Evolutionary conservation across 305 asterid genomes (phyloP).

Genomic region (Solanum chacoense): DNA sequence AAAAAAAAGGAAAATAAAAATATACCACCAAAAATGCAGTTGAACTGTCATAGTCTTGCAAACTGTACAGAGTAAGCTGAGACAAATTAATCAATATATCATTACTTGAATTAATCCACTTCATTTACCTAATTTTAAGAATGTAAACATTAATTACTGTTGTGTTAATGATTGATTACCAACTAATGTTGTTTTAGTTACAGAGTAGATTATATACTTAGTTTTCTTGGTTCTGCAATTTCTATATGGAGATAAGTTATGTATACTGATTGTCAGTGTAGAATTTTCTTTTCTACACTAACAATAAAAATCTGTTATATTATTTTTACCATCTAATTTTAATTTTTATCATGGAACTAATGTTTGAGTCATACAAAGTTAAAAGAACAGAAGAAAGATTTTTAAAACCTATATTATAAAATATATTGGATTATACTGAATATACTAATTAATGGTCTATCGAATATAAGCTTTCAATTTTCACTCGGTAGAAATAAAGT

Average conservation of each 20-base stretch:
- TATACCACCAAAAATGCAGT: background rate
- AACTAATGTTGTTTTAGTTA: background rate
- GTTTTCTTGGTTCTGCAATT: background rate
- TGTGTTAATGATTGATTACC: background rate
- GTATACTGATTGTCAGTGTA: background rate
- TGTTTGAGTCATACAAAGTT: background rate
- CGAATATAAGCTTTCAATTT: background rate
- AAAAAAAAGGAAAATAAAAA: background rate
- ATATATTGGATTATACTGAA: background rate
- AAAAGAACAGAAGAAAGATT: background rate
- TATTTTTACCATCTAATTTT: background rate
- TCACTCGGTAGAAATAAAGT: background rate
- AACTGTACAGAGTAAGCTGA: background rate
- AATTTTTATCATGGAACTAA: background rate
- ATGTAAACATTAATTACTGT: background rate
- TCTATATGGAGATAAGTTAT: background rate
- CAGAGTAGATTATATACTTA: background rate
- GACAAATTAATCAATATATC: background rate
- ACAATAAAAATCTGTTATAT: background rate
- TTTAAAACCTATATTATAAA: background rate
- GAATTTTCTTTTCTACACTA: background rate
- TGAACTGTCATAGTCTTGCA: background rate
- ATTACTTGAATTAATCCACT: background rate
- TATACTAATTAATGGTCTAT: too few relatives aligned
- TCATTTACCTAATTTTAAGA: background rate